Percentiles rank a stretch among this genome's conserved stretches.
phyloP scores from a whole-genome alignment of 345 rosid species.

The Salix arbutifolia region DNA sequence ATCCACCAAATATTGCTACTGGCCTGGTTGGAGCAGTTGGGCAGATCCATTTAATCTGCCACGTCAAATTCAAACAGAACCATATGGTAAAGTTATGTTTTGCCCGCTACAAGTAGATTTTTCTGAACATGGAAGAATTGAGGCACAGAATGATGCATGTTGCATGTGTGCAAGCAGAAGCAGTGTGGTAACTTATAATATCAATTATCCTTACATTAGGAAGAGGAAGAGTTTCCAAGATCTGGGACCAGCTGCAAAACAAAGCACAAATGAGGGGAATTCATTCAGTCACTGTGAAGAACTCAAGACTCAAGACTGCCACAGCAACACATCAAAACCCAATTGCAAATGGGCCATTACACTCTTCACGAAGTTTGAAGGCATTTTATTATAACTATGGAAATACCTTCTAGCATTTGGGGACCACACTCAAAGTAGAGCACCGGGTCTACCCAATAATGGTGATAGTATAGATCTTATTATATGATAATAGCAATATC shows the following conservation, averaged over 20 bases:
- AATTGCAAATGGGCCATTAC: background rate
- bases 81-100: background rate
- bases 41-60: conserved; percentile 21
- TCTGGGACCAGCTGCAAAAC: conserved; percentile 64
- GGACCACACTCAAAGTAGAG: conserved; percentile 25
- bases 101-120: background rate
- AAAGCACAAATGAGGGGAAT: conserved; percentile 9
- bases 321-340: conserved; percentile 6
- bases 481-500: conserved; percentile 6
- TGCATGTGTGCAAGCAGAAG: conserved; percentile 11
- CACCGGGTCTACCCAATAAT: conserved; percentile 9
- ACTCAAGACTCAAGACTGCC: conserved; percentile 2
- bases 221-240: conserved; percentile 65
- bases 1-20: conserved; percentile 19
- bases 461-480: background rate
- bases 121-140: background rate
- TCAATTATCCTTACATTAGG: conserved; percentile 47
- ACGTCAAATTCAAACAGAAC: conserved; percentile 7
- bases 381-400: conserved; percentile 8
- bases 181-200: background rate
- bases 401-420: conserved; percentile 4
- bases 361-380: background rate
- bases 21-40: conserved; percentile 23
- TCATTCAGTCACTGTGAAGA: conserved; percentile 8
- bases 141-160: conserved; percentile 5